A percentile compares a stretch with the other conserved stretches of the same genome.
Conservation (phyloP, 805 yeast genomes). For the Starmera pachycereana region DNA sequence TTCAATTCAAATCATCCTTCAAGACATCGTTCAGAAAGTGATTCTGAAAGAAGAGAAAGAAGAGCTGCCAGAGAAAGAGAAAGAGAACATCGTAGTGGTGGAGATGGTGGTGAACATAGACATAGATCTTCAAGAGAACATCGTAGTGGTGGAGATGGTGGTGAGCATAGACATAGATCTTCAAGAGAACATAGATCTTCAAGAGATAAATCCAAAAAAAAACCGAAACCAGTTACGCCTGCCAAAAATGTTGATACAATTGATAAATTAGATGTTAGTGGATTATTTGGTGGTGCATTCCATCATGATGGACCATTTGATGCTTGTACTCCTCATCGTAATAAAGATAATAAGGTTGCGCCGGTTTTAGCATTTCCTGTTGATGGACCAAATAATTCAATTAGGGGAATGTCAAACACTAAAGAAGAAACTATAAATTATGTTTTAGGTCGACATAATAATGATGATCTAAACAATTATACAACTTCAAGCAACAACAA, state of each 20-base stretch:
- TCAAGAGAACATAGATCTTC: slow-evolving; percentile 8
- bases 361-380: slow-evolving; percentile 94
- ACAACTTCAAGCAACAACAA: too few species aligned
- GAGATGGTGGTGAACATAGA: slow-evolving; percentile 11
- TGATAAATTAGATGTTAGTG: slow-evolving; percentile 93
- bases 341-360: slow-evolving; percentile 63
- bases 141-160: slow-evolving; percentile 7
- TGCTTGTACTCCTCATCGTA: slow-evolving; percentile 95
- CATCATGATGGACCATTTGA: slow-evolving; percentile 99
- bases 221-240: slow-evolving; percentile 29
- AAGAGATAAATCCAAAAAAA: slow-evolving; percentile 22
- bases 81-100: slow-evolving; percentile 10
- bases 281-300: slow-evolving; percentile 87
- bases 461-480: slow-evolving; percentile 24
- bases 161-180: slow-evolving; percentile 12
- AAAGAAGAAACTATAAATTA: slow-evolving; percentile 58
- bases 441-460: slow-evolving; percentile 59
- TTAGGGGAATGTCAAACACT: slow-evolving; percentile 54
- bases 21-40: slow-evolving; percentile 4
- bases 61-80: slow-evolving; percentile 4
- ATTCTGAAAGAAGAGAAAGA: slow-evolving; percentile 6
- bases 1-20: slow-evolving; percentile 18
- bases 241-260: slow-evolving; percentile 83
- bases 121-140: slow-evolving; percentile 11
- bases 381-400: slow-evolving; percentile 87